These are phyloP conservation scores for Sanghuangporus baumii DNA, from an alignment of 1,284 basidiomycete genomes.

Conservation along the genomic window DNA sequence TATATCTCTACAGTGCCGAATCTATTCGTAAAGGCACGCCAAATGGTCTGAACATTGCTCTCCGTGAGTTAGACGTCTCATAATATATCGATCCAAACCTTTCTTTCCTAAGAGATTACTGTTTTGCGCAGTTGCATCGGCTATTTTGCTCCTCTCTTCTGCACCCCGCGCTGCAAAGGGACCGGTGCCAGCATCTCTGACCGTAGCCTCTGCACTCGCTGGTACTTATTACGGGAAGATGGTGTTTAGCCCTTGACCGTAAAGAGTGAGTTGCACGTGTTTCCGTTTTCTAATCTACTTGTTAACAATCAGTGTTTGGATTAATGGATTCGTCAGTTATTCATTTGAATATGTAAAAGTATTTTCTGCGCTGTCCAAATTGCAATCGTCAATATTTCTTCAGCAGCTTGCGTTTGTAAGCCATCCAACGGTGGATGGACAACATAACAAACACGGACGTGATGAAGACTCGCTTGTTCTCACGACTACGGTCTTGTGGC, in stretches of 20 bases:
- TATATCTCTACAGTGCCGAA: slow-evolving; percentile 73
- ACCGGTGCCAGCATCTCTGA: slow-evolving; percentile 67
- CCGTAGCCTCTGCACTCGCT: slow-evolving; percentile 55
- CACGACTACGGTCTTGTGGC: no score
- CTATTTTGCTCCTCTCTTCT: slow-evolving; percentile 73
- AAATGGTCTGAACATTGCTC: slow-evolving; percentile 70
- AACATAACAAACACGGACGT: no score
- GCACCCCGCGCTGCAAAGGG: slow-evolving; percentile 71
- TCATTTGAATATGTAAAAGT: no score
- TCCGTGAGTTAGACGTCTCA: slow-evolving; percentile 45
- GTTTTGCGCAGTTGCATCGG: slow-evolving; percentile 61
- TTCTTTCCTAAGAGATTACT: not conserved
- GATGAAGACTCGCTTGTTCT: no score
- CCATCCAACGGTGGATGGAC: no score
- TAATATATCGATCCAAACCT: not conserved
- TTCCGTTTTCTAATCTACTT: not conserved
- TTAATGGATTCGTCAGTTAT: not conserved
- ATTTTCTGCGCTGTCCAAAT: no score
- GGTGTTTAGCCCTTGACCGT: slow-evolving; percentile 22
- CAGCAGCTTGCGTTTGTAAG: no score
- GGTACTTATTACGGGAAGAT: slow-evolving; percentile 71
- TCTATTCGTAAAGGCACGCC: slow-evolving; percentile 65
- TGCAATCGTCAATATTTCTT: no score
- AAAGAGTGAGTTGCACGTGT: not conserved
- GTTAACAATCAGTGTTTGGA: not conserved